These are phyloP conservation scores for Anacardium occidentale DNA, from an alignment of 345 rosid genomes.

Conservation along the genomic window DNA sequence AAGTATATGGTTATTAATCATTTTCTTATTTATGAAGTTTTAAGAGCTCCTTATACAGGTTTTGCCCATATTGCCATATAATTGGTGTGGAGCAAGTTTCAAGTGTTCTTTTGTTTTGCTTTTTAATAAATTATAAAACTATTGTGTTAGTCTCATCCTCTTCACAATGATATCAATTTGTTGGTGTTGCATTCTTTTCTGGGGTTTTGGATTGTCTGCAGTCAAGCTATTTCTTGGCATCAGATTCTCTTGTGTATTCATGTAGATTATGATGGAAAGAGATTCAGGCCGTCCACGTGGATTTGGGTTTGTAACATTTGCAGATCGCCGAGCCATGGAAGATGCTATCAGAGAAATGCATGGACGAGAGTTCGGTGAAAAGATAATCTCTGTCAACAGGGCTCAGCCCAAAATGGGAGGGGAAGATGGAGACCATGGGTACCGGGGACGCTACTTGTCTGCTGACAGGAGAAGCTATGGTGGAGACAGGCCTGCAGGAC, in stretches of 20 bases:
- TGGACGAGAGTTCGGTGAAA: slow-evolving; percentile 87
- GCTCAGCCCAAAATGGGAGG: slow-evolving; percentile 88
- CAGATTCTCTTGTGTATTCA: slow-evolving; percentile 38
- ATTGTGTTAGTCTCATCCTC: slow-evolving; percentile 18
- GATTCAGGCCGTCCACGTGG: slow-evolving; percentile 96
- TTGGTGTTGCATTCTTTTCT: slow-evolving; percentile 11
- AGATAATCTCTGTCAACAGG: slow-evolving; percentile 89
- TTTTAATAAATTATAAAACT: neutral
- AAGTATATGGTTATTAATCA: neutral
- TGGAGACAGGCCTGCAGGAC: slow-evolving; percentile 68
- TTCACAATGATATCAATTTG: slow-evolving; percentile 10
- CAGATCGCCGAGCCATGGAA: slow-evolving; percentile 94
- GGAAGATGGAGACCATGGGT: slow-evolving; percentile 72
- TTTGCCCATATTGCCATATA: neutral
- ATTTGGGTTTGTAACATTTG: slow-evolving; percentile 89
- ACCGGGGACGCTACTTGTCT: slow-evolving; percentile 77
- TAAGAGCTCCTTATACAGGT: neutral
- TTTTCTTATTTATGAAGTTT: neutral
- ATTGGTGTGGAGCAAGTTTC: neutral
- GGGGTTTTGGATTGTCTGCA: slow-evolving; percentile 25
- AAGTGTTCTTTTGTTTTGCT: neutral
- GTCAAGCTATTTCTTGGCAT: slow-evolving; percentile 28
- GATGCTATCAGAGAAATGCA: slow-evolving; percentile 97
- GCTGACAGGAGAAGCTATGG: slow-evolving; percentile 68
- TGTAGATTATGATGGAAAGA: slow-evolving; percentile 95